Percentiles rank a stretch among this genome's conserved stretches.
phyloP scores from a whole-genome alignment of 805 yeast species.

The Metschnikowia similis region DNA sequence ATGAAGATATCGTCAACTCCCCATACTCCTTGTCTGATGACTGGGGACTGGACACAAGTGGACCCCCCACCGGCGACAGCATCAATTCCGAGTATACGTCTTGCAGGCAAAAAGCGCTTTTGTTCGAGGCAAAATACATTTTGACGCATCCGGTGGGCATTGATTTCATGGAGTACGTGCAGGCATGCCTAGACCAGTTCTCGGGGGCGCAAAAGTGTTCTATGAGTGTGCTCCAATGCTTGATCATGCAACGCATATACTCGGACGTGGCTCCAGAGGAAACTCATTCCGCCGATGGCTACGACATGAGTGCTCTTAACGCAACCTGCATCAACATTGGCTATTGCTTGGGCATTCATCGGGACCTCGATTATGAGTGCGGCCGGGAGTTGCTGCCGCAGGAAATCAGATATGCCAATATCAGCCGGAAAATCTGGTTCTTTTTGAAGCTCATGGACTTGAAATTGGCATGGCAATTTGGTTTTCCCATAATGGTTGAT shows the following conservation, averaged over 20 bases:
- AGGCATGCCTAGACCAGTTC: slow-evolving; percentile 35
- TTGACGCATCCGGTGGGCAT: slow-evolving; percentile 28
- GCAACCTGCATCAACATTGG: slow-evolving; percentile 29
- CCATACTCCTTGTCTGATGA: slow-evolving; percentile 2
- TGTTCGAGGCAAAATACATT: slow-evolving; percentile 22
- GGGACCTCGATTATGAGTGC: slow-evolving; percentile 13
- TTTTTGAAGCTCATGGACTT: slow-evolving; percentile 28
- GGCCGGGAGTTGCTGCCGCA: not conserved
- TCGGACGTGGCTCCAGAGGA: slow-evolving; percentile 15
- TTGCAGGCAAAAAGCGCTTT: not conserved
- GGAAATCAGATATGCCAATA: not conserved
- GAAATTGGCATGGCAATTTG: slow-evolving; percentile 31
- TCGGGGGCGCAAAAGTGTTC: slow-evolving; percentile 11
- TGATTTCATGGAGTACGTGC: slow-evolving; percentile 29
- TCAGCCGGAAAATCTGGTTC: slow-evolving; percentile 15
- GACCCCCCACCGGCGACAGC: not conserved
- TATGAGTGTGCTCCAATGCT: slow-evolving; percentile 15
- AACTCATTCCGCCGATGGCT: slow-evolving; percentile 17
- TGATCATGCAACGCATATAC: slow-evolving; percentile 12
- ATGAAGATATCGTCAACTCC: slow-evolving; percentile 9
- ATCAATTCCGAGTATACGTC: not conserved
- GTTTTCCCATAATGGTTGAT: slow-evolving; percentile 34
- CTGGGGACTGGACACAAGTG: not conserved
- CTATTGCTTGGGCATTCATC: slow-evolving; percentile 19
- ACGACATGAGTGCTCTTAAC: slow-evolving; percentile 13